Evolutionary conservation across 225 moss, liverwort and hornwort species (phyloP).

Genomic region (Polytrichum commune): DNA sequence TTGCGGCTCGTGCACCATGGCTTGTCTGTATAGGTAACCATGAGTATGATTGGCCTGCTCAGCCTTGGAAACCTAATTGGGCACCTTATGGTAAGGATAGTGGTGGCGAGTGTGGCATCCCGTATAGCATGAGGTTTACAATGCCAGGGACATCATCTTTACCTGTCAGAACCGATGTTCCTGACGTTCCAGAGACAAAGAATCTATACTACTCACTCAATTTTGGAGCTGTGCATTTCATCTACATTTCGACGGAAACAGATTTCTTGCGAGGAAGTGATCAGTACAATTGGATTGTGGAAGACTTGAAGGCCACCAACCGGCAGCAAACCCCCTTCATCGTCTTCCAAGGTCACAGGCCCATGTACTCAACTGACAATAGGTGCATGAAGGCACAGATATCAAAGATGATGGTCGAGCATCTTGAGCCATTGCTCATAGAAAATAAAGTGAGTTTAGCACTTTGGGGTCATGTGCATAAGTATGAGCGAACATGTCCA

Average conservation of each 20-base stretch:
- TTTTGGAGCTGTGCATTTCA: conserved; percentile 81
- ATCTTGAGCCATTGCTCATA: conserved; percentile 73
- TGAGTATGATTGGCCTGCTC: conserved; percentile 83
- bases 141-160: conserved; percentile 79
- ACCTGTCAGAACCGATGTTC: conserved; percentile 21
- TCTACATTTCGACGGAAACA: conserved; percentile 86
- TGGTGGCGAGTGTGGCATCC: conserved; percentile 95
- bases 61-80: conserved; percentile 85
- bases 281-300: conserved; percentile 64
- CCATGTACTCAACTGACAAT: conserved; percentile 75
- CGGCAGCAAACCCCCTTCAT: conserved; percentile 75
- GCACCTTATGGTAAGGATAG: conserved; percentile 70
- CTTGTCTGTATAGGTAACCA: conserved; percentile 94
- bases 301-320: conserved; percentile 54
- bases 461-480: conserved; percentile 93
- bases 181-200: conserved; percentile 44
- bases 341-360: conserved; percentile 80
- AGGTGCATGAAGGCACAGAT: conserved; percentile 20
- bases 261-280: conserved; percentile 66
- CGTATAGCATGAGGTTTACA: conserved; percentile 84
- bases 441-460: conserved; percentile 64
- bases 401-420: conserved; percentile 49
- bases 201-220: conserved; percentile 77
- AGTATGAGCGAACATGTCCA: conserved; percentile 89
- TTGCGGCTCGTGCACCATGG: conserved; percentile 69